Evolutionary conservation across 108 stramenopile genomes (phyloP), one percentile per base, ranked within the genome.

Genomic region (Nitzschia putrida): DNA sequence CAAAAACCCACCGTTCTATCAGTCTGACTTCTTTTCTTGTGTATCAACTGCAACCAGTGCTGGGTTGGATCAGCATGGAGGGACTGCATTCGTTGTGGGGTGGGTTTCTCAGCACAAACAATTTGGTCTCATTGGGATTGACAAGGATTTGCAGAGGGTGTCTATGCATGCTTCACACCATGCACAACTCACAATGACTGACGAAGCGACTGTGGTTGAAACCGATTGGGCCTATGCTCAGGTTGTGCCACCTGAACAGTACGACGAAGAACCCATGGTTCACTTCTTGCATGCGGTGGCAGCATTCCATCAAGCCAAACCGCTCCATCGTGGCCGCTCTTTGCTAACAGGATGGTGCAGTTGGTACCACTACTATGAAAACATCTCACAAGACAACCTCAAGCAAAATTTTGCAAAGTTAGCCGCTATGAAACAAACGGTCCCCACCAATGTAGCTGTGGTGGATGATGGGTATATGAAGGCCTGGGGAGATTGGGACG

Each of bases 401-500:
- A 53, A 82, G 16, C 68, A 77, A 38, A 97, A 97, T 78, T 89
- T 92, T 71, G 63, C 67, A 16, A 80, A 76, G 37, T 68, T 97
- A 55, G 70, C 82, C 16, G 77, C 74, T 7, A 66, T 90, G 40
- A 71, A 85, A 54, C 80, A 52, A 16, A 71, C 68, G 20, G 79
- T 92, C 38, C 87, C 88, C 2, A 89, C 89, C 51, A 90, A 95
- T 68, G 83, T 92, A 10, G 85, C 86, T 24, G 80, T 95, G 0
- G 89, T 97, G 25, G 96, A 97, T 69, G 94, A 97, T 74, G 96
- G 96, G 7, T 97, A 97, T 72, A 95, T 95, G 92, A 92, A 85
- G 51, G 85, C 94, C 9, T 97, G 96, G 96, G 96, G 96, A 34
- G 96, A 95, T 70, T 97, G 96, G 96, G 79, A 85, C 57, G 82